These are phyloP conservation scores for Dryadomyces quercus-mongolicae DNA, from an alignment of 2,329 filamentous ascomycete species.

Conservation along the genomic window DNA sequence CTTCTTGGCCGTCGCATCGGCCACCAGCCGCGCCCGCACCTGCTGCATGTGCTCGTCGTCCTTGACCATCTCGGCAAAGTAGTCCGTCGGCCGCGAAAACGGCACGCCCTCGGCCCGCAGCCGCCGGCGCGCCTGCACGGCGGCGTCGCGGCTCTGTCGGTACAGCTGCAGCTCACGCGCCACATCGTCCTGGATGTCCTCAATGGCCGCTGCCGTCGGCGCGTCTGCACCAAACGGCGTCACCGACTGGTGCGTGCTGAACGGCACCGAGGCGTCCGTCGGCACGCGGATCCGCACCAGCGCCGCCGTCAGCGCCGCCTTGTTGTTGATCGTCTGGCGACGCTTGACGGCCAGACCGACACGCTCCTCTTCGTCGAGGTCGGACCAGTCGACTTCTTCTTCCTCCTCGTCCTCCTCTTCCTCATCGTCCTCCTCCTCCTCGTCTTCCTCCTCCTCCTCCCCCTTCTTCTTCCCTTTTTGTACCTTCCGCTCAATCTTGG, in stretches of 20 bases:
- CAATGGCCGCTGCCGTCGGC: slow-evolving; percentile 55
- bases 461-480: slow-evolving; percentile 26
- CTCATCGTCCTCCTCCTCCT: slow-evolving; percentile 24
- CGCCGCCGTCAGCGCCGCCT: slow-evolving; percentile 66
- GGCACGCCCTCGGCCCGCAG: slow-evolving; percentile 72
- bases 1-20: slow-evolving; percentile 87
- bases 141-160: slow-evolving; percentile 74
- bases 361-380: slow-evolving; percentile 60
- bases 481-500: slow-evolving; percentile 43
- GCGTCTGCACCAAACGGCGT: slow-evolving; percentile 49
- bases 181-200: slow-evolving; percentile 82
- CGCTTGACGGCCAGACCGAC: slow-evolving; percentile 84
- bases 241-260: slow-evolving; percentile 73
- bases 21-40: slow-evolving; percentile 85
- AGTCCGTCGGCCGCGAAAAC: slow-evolving; percentile 84
- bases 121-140: slow-evolving; percentile 56
- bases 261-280: slow-evolving; percentile 46
- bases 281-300: slow-evolving; percentile 69
- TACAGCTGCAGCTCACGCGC: slow-evolving; percentile 90
- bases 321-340: slow-evolving; percentile 96
- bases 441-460: slow-evolving; percentile 23
- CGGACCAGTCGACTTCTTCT: slow-evolving; percentile 79
- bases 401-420: slow-evolving; percentile 47
- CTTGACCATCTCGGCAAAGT: slow-evolving; percentile 99
- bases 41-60: slow-evolving; percentile 96